Base-by-base conservation (phyloP, 1,284 basidiomycete species). In the Golubevia sp. region DNA sequence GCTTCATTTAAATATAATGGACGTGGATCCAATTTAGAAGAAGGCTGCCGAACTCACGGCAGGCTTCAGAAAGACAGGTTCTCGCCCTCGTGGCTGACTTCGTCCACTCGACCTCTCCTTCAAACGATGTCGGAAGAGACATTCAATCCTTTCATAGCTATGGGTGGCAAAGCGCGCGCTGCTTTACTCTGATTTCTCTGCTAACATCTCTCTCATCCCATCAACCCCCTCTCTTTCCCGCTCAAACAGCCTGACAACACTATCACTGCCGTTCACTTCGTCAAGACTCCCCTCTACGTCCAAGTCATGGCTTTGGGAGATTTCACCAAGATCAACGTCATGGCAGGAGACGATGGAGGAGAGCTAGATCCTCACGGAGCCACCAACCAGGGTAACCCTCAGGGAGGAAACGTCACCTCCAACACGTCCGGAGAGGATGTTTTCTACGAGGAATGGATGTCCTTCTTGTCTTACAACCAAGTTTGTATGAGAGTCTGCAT, bases 401-500 rank as follows among this genome's bases (percentile, higher is more conserved):
- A 75, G 44, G 80, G 80, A 49, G 80, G 80, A 27, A 79, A 81
- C 58, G 80, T 82, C 65, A 81, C 80, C 38, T 79, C 77, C 48
- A 82, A 82, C 73, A 60, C 81, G 18, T 66, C 71, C 0, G 76
- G 77, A 20, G 34, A 68, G 44, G 80, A 82, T 26, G 80, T 76
- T n/a, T 81, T 78, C 61, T 82, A 82, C 77, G 69, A 82, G 66
- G 80, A 82, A 70, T 82, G 80, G 80, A 82, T 82, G 80, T 81
- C 81, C 75, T 83, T 75, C 57, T 62, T 78, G 21, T 70, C 79
- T n/a, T 30, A 58, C 67, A 66, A 77, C 66, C 70, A 82, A 62
- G 58, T 82, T 52, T 83, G 80, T 72, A 74, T 83, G 74, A 79
- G 80, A 62, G 69, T 82, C 38, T 83, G 80, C 72, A 83, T 70